Conservation (phyloP, 2,329 filamentous ascomycete genomes). For the Diaporthe amygdali region DNA sequence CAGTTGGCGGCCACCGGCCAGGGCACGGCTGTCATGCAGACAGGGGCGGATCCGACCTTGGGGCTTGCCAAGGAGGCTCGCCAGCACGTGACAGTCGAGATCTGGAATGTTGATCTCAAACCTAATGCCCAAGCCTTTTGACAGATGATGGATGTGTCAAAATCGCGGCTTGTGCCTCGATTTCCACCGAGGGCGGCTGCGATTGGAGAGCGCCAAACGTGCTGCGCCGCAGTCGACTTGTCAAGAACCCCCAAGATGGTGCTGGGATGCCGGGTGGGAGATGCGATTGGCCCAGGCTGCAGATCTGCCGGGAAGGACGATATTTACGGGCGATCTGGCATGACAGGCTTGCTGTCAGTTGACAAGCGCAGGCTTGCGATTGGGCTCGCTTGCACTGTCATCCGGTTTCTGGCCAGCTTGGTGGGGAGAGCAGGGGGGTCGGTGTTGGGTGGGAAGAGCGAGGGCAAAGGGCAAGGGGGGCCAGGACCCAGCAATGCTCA, state of each 20-base stretch:
- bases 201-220: constrained; percentile 21
- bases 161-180: neutral
- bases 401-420: constrained; percentile 26
- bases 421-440: neutral
- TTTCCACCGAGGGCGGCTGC: neutral
- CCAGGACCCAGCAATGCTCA: neutral
- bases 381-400: constrained; percentile 26
- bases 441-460: too few species aligned
- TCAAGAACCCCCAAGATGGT: constrained; percentile 16
- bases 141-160: constrained; percentile 17
- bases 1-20: neutral
- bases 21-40: constrained; percentile 11
- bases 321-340: constrained; percentile 27
- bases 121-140: constrained; percentile 10
- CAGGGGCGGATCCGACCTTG: neutral
- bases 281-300: constrained; percentile 26
- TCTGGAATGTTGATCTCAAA: constrained; percentile 4
- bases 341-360: constrained; percentile 26
- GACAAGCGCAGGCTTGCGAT: constrained; percentile 25
- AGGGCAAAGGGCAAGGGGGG: neutral
- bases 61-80: neutral
- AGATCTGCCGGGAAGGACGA: constrained; percentile 28
- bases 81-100: neutral
- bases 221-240: constrained; percentile 17
- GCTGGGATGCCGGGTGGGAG: constrained; percentile 10